These are phyloP conservation scores for Ophiocordyceps camponoti-leonardi DNA, from an alignment of 2,329 filamentous ascomycete genomes.

Conservation along the genomic window DNA sequence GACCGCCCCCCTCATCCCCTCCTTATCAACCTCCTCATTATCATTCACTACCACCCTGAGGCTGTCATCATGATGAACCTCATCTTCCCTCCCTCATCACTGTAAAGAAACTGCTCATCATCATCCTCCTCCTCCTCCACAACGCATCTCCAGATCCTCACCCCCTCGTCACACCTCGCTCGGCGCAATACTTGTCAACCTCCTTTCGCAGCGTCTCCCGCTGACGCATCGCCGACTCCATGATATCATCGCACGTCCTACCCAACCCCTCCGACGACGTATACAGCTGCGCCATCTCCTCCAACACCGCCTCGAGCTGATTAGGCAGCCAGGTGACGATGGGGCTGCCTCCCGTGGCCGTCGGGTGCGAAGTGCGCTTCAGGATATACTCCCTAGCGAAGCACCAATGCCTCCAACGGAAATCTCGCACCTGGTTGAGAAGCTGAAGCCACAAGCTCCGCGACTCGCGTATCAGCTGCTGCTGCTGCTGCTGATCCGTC, in stretches of 20 bases:
- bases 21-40: too few relatives aligned
- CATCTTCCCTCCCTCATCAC: neutral
- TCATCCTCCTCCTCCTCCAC: neutral
- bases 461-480: constrained; percentile 32
- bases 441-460: constrained; percentile 44
- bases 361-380: constrained; percentile 59
- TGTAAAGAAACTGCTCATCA: too few relatives aligned
- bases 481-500: too few relatives aligned
- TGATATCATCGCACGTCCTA: constrained; percentile 36
- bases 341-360: constrained; percentile 63
- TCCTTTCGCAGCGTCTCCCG: constrained; percentile 51
- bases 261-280: constrained; percentile 27
- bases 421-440: constrained; percentile 62
- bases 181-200: constrained; percentile 56
- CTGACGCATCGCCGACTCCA: constrained; percentile 49
- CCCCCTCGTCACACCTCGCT: constrained; percentile 27
- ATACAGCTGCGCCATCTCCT: constrained; percentile 47
- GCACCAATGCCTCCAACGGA: constrained; percentile 73
- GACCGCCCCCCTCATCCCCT: too few relatives aligned
- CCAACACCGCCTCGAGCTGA: constrained; percentile 58
- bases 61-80: neutral
- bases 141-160: neutral
- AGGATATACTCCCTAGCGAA: constrained; percentile 75
- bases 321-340: constrained; percentile 78
- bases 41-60: neutral